Conservation (phyloP, 208 protist genomes). For the Leishmania braziliensis region DNA sequence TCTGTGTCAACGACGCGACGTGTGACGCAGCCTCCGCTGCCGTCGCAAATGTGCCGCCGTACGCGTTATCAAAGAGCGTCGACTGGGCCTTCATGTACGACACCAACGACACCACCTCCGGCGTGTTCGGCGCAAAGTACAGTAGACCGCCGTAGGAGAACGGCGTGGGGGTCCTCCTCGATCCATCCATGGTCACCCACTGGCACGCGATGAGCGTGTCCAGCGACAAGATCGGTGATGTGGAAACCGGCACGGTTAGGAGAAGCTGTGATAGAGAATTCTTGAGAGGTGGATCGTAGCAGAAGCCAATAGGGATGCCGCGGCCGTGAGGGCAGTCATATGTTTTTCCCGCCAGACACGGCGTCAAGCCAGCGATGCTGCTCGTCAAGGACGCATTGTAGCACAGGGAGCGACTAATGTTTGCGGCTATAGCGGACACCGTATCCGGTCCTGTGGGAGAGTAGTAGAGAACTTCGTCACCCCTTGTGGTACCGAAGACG, state of each 20-base stretch:
- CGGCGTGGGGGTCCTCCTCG: background rate
- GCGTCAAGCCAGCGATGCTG: constrained; percentile 11
- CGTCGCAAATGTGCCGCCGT: constrained; percentile 35
- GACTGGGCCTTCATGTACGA: constrained; percentile 27
- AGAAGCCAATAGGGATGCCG: constrained; percentile 33
- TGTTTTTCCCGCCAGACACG: constrained; percentile 8
- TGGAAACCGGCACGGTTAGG: background rate
- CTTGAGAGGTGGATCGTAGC: constrained; percentile 18
- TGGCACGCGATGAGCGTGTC: constrained; percentile 57
- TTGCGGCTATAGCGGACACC: background rate
- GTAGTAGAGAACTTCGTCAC: constrained; percentile 21
- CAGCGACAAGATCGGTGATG: constrained; percentile 34
- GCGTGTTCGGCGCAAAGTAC: constrained; percentile 47
- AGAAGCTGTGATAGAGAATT: background rate
- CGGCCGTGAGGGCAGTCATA: constrained; percentile 28
- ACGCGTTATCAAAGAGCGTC: constrained; percentile 46
- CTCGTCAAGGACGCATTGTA: constrained; percentile 12
- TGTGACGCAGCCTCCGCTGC: constrained; percentile 8
- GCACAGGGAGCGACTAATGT: background rate
- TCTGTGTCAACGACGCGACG: constrained; percentile 9
- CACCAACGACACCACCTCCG: constrained; percentile 38
- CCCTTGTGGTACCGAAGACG: constrained; percentile 26
- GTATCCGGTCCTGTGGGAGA: background rate
- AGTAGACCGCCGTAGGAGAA: constrained; percentile 45
- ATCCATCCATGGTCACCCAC: constrained; percentile 42